Percentiles rank a stretch among this genome's conserved stretches.
phyloP scores from a whole-genome alignment of 805 yeast species.

The Cyberlindnera mississippiensis region DNA sequence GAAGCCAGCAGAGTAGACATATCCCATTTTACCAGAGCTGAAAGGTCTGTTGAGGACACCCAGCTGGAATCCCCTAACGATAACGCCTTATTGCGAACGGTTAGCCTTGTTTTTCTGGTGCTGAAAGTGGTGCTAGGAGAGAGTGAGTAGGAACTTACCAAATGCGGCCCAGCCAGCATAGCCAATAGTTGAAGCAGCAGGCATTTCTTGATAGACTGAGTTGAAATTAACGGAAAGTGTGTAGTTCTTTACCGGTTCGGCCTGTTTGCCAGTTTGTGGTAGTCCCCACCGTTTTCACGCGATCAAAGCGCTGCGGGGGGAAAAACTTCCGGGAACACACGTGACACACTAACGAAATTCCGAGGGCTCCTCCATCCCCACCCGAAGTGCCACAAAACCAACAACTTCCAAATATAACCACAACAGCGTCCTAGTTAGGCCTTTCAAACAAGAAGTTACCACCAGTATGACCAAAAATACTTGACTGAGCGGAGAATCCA shows the following conservation, averaged over 20 bases:
- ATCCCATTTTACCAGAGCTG: slow-evolving; percentile 36
- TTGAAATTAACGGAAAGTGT: neutral
- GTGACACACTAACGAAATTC: no score
- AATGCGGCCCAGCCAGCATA: slow-evolving; percentile 37
- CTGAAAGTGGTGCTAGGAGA: neutral
- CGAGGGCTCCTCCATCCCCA: no score
- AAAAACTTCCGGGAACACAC: slow-evolving; percentile 1
- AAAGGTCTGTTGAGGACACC: slow-evolving; percentile 41
- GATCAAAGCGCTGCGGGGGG: no score
- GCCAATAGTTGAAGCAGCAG: slow-evolving; percentile 26
- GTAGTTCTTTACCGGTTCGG: neutral
- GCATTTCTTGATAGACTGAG: slow-evolving; percentile 4
- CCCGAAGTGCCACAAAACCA: no score
- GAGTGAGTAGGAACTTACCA: slow-evolving; percentile 32
- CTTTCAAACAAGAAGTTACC: no score
- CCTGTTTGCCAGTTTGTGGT: no score
- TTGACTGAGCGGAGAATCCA: no score
- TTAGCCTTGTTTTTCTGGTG: neutral
- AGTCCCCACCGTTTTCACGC: no score
- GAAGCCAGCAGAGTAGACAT: slow-evolving; percentile 39
- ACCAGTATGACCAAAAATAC: no score
- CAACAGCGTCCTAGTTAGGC: no score
- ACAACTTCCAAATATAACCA: no score
- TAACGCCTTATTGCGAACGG: slow-evolving; percentile 28
- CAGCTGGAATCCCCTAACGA: slow-evolving; percentile 41